Base-by-base conservation (phyloP, 2,329 filamentous ascomycete species). In the Penicillium sp. region DNA sequence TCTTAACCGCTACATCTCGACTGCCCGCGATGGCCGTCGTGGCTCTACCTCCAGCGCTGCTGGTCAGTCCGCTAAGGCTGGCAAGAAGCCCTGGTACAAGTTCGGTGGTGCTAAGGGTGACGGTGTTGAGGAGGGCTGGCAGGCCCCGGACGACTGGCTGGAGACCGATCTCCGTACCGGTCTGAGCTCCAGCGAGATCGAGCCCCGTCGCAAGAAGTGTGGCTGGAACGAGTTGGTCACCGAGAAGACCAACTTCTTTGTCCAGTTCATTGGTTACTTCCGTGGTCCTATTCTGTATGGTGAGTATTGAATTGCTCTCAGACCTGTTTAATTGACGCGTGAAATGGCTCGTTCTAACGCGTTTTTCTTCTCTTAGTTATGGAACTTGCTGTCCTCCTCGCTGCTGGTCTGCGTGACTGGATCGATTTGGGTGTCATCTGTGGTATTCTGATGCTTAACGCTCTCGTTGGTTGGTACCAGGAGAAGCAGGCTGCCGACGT, bases 401-500 rank as follows among this genome's bases (percentile, higher is more conserved):
- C 88, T 65, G 85, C 85, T 70, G 88, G 87, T 82, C 85, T 91
- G 61, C 81, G 82, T 72, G 86, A 89, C 76, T 90, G 87, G 87
- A 82, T 89, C 62, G 88, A 91, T 78, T 82, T 90, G 64, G 87
- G 87, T 82, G 86, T 91, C 73, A 90, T 90, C 72, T 84, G 87
- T 67, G 88, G 83, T 79, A 90, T 91, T 74, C 78, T 91, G 53
- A 66, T 87, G 70, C 85, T 91, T 60, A 91, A 91, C 78, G 88
- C 88, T 62, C 77, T 86, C 61, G 88, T 90, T 73, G 88, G 88
- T 79, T 90, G 87, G 84, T 90, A 90, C 74, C 88, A 90, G 74
- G 88, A 90, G 77, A 90, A 90, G 79, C 87, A 90, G 76, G 88
- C 88, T 66, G 88, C 87, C 63, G 88, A 90, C 75, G 87, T 90